Percentiles rank a stretch among this genome's conserved stretches.
Conservation (phyloP, 2,329 filamentous ascomycete genomes). For the Trichothecium sympodiale region DNA sequence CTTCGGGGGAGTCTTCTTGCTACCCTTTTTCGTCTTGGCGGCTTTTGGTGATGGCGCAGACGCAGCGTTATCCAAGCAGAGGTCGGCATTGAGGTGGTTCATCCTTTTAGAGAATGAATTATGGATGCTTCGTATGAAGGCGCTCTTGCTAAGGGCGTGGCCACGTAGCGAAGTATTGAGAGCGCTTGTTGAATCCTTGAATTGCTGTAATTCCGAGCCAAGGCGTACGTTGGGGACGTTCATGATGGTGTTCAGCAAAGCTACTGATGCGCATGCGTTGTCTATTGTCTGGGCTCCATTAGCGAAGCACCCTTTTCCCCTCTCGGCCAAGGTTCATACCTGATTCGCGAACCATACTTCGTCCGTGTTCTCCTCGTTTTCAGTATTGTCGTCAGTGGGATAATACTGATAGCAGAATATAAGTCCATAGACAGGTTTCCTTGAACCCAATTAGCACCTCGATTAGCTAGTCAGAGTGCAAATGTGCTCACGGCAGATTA, state of each 20-base stretch:
- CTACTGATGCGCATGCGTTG: constrained; percentile 87
- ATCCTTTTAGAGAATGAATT: constrained; percentile 77
- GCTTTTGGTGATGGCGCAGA: constrained; percentile 21
- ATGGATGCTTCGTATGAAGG: constrained; percentile 70
- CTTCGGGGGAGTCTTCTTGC: constrained; percentile 17
- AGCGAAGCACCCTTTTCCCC: too few species aligned
- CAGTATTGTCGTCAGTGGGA: constrained; percentile 37
- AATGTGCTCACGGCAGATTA: constrained; percentile 44
- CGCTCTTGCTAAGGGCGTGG: constrained; percentile 60
- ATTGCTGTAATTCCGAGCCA: constrained; percentile 56
- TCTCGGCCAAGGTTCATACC: constrained; percentile 41
- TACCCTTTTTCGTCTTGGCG: constrained; percentile 26
- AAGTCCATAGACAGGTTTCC: constrained; percentile 69
- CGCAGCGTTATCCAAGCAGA: constrained; percentile 50
- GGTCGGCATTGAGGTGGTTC: constrained; percentile 64
- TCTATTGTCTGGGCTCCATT: constrained; percentile 55
- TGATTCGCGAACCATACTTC: constrained; percentile 92
- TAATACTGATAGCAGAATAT: constrained; percentile 76
- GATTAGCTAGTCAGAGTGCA: too few species aligned
- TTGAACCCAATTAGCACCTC: constrained; percentile 17
- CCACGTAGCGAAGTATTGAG: constrained; percentile 67
- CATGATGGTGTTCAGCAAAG: constrained; percentile 87
- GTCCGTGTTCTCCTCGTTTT: constrained; percentile 43
- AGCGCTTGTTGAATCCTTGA: constrained; percentile 60
- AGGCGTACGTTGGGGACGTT: constrained; percentile 59